Base-by-base conservation (phyloP, 1,284 basidiomycete genomes). In the Microbotryomycetes sp. region DNA sequence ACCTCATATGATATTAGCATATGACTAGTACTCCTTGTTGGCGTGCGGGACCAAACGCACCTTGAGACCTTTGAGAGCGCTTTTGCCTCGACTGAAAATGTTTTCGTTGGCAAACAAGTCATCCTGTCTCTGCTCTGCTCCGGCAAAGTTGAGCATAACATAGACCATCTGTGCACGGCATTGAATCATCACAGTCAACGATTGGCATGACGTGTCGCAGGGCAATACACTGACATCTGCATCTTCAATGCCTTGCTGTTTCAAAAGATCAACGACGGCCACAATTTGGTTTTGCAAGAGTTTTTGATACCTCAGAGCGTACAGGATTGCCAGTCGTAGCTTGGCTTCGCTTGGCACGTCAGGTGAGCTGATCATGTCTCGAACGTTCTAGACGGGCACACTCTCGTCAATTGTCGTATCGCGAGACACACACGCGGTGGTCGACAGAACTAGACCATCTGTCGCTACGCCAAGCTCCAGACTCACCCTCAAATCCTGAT, bases 31-130 rank as follows among this genome's bases (percentile, higher is more conserved):
- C 36, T 26, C 26, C 29, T n/a, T n/a, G n/a, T n/a, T 7, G 23
- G 15, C 49, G 51, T n/a, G n/a, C n/a, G n/a, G 59, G 30, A n/a
- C 9, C 9, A 26, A 6, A 66, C 75, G 36, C 62, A 88, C 89
- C 80, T 97, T 97, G 59, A 98, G 79, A 1, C 96, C 96, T 74
- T 97, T 97, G 65, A 99, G 76, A 0, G 94, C 96, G 36, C 88
- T 92, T 64, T 92, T 88, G 6, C 96, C 96, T 73, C 94, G 87
- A 1, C 91, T 91, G 67, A 99, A 86, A 60, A 99, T 80, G 48
- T 92, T 93, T 74, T 97, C 93, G 59, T 90, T 97, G 49, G 91
- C 92, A 75, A 98, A 98, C 52, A 99, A 79, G 76, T 98, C 96
- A 73, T 97, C 94, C 77, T 98, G 96, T 30, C 96, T 83, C 72